Conservation (phyloP, 768 basidiomycete species). For the Hygrophorus pudorinus region DNA sequence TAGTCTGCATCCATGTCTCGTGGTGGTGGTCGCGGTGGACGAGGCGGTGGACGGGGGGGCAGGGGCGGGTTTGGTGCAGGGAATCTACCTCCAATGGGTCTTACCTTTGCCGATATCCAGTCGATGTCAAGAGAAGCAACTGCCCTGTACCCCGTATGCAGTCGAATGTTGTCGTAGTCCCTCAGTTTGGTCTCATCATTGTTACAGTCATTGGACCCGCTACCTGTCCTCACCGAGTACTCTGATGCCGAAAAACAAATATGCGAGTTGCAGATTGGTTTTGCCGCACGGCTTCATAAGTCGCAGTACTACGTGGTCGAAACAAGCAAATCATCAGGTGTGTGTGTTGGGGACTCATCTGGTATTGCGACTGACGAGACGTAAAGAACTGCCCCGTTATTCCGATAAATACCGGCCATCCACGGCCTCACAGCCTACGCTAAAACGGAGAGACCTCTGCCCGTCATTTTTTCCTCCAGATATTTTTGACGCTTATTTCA, state of each 20-base stretch:
- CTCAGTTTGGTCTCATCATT: slow-evolving; percentile 15
- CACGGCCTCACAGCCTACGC: slow-evolving; percentile 44
- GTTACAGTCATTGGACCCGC: slow-evolving; percentile 44
- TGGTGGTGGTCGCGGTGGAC: slow-evolving; percentile 19
- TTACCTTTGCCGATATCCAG: slow-evolving; percentile 73
- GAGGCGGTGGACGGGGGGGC: slow-evolving; percentile 24
- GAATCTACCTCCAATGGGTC: slow-evolving; percentile 62
- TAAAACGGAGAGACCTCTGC: slow-evolving; percentile 64
- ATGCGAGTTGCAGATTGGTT: slow-evolving; percentile 56
- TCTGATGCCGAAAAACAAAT: slow-evolving; percentile 56
- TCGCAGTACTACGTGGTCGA: slow-evolving; percentile 74
- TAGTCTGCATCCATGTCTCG: slow-evolving; percentile 25
- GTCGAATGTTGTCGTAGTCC: slow-evolving; percentile 11
- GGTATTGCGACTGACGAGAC: slow-evolving; percentile 14
- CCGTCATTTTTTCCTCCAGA: slow-evolving; percentile 70
- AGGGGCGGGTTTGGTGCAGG: slow-evolving; percentile 52
- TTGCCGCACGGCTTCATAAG: slow-evolving; percentile 51
- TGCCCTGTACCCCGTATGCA: slow-evolving; percentile 71
- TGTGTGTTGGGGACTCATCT: slow-evolving; percentile 5
- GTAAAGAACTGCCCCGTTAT: slow-evolving; percentile 63
- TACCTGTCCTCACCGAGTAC: slow-evolving; percentile 63
- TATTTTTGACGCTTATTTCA: slow-evolving; percentile 73
- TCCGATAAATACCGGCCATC: slow-evolving; percentile 77
- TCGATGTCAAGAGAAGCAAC: slow-evolving; percentile 67
- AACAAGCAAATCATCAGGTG: slow-evolving; percentile 51